Evolutionary conservation across 306 rosid species (phyloP).

Genomic region (Quillaja saponaria): DNA sequence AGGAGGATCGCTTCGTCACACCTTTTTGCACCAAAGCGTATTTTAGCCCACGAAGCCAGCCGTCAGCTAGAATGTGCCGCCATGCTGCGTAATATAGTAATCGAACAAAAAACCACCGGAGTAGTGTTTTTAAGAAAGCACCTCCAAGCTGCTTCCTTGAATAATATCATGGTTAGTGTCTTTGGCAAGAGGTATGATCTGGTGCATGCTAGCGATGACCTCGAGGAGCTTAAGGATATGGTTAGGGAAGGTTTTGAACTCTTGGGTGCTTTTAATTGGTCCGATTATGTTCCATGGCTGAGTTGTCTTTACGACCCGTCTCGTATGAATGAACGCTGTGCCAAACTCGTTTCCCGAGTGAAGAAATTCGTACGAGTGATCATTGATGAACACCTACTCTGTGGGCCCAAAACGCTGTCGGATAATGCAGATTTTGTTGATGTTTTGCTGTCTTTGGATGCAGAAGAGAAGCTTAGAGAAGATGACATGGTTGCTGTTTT

Average conservation of each 20-base stretch:
- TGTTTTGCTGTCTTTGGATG: constrained; percentile 51
- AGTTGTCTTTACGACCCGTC: constrained; percentile 42
- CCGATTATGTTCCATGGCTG: constrained; percentile 54
- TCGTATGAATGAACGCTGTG: constrained; percentile 41
- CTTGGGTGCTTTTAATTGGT: constrained; percentile 56
- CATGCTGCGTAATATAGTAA: constrained; percentile 34
- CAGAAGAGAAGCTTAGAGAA: constrained; percentile 46
- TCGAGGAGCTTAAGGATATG: constrained; percentile 38
- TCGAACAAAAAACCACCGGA: constrained; percentile 21
- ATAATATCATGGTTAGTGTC: constrained; percentile 53
- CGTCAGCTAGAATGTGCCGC: constrained; percentile 47
- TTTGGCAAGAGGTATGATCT: constrained; percentile 46
- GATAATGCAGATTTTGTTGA: constrained; percentile 55
- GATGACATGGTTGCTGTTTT: constrained; percentile 59
- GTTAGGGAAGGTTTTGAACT: constrained; percentile 62
- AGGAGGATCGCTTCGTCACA: constrained; percentile 54
- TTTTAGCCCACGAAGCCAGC: constrained; percentile 40
- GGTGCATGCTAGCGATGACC: not conserved
- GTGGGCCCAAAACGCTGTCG: not conserved
- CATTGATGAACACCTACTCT: constrained; percentile 45
- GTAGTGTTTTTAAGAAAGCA: constrained; percentile 28
- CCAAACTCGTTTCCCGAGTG: constrained; percentile 50
- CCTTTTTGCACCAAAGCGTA: constrained; percentile 50
- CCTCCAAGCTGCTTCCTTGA: constrained; percentile 45
- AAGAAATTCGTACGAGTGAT: constrained; percentile 35